Evolutionary conservation across 2,329 filamentous ascomycete genomes (phyloP), one percentile per base, ranked within the genome.

Genomic region (Helicocarpus griseus): DNA sequence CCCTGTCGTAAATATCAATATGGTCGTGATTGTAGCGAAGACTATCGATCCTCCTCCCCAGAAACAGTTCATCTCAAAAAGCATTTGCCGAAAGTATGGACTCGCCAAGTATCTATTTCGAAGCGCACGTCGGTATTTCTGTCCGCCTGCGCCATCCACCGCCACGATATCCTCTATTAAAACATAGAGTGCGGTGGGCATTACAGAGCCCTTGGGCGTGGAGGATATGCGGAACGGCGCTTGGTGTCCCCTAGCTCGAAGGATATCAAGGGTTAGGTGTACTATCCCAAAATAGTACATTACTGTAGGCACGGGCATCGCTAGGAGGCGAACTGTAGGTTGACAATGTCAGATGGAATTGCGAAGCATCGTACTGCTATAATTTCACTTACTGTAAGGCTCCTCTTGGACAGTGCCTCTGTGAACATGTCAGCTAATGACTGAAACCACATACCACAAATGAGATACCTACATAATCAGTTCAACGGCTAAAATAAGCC

Each of bases 121-220:
- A 19, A 81, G 60, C 0, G 73, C 73, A 57, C 73, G 69, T 41
- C 78, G 70, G 56, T 77, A 82, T 2, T 68, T 73, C 52, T 75
- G 72, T 1, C 78, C 78, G 8, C 79, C 82, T 3, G 74, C 77
- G 19, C 80, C 82, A 60, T 86, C 83, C 38, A 86, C 83, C 4
- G 80, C 81, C 13, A 84, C 76, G 22, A 85, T 75, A 58, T 86
- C 83, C 65, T 86, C 83, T 24, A 85, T 78, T 28, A 86, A 73
- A 47, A 82, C 83, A 58, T 83, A 82, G 1, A 79, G 73, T 2
- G 79, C 76, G 0, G 83, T 83, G 2, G 77, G 74, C 52, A 84
- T 77, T 4, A 65, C 68, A 14, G 73, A 74, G 17, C 81, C 81
- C 60, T 81, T 82, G 0, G 74, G 74, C 0, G 80, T 79, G 1